Conservation (phyloP, 805 yeast genomes). For the Kodamaea leandrae region DNA sequence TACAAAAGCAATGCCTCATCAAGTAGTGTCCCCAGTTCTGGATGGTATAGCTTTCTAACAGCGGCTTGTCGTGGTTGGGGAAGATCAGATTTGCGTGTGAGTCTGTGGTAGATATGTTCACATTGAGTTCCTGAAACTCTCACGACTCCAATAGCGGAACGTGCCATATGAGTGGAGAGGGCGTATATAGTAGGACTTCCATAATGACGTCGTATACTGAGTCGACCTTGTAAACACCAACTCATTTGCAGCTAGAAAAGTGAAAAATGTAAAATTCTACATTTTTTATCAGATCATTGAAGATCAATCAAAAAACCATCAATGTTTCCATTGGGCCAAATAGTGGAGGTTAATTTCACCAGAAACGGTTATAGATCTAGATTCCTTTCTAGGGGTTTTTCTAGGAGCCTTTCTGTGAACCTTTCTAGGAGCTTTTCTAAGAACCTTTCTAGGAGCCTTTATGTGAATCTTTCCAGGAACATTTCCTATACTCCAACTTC, state of each 20-base stretch:
- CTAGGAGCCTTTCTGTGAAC: too few relatives aligned
- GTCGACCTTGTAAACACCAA: too few relatives aligned
- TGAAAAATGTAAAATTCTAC: not conserved
- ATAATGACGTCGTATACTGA: not conserved
- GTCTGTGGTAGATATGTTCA: constrained; percentile 36
- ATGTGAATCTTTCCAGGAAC: too few relatives aligned
- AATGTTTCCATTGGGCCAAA: too few relatives aligned
- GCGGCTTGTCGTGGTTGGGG: constrained; percentile 57
- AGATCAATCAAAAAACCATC: too few relatives aligned
- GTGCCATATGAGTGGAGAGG: constrained; percentile 74
- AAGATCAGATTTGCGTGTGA: constrained; percentile 39
- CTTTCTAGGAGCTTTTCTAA: too few relatives aligned
- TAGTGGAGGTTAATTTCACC: too few relatives aligned
- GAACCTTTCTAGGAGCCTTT: too few relatives aligned
- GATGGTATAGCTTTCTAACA: constrained; percentile 54
- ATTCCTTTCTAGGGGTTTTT: too few relatives aligned
- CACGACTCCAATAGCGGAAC: constrained; percentile 84
- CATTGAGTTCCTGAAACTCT: constrained; percentile 77
- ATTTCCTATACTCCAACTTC: not conserved
- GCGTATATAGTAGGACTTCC: constrained; percentile 78
- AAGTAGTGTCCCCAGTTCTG: constrained; percentile 41
- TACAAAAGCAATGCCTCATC: constrained; percentile 76
- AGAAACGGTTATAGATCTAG: too few relatives aligned
- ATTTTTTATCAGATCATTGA: too few relatives aligned
- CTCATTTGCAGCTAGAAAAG: too few relatives aligned